Evolutionary conservation across 192 early-diverging fungal species (phyloP).

Genomic region (Gigaspora rosea): DNA sequence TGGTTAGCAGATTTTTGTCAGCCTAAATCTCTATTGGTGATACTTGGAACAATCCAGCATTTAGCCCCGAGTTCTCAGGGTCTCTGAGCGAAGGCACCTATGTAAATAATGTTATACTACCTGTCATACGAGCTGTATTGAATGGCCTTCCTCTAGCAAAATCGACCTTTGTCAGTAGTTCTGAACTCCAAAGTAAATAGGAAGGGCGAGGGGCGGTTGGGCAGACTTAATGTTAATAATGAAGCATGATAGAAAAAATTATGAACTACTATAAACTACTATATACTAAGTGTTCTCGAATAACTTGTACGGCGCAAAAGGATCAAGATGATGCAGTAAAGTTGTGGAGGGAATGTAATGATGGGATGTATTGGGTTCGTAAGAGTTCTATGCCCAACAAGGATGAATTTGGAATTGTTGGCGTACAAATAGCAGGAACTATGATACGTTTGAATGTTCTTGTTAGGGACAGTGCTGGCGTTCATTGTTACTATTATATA

Average conservation of each 20-base stretch:
- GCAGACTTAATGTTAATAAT: too few species aligned
- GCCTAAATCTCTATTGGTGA: neutral
- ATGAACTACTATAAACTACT: too few species aligned
- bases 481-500: neutral
- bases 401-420: conserved; percentile 16
- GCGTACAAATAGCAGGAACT: neutral
- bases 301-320: neutral
- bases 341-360: neutral
- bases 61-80: neutral
- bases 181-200: too few species aligned
- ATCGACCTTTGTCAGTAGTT: neutral
- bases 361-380: neutral
- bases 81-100: neutral
- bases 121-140: neutral
- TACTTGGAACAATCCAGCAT: conserved; percentile 14
- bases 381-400: neutral
- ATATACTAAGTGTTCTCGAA: too few species aligned
- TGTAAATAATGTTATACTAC: conserved; percentile 10
- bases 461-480: neutral
- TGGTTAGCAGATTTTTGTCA: neutral
- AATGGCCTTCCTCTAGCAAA: neutral
- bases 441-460: conserved; percentile 6
- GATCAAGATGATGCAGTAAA: neutral
- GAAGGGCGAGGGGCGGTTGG: too few species aligned
- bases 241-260: too few species aligned